These are phyloP conservation scores for Globisporangium mamillatum DNA, from an alignment of 352 stramenopile species.

Conservation along the genomic window DNA sequence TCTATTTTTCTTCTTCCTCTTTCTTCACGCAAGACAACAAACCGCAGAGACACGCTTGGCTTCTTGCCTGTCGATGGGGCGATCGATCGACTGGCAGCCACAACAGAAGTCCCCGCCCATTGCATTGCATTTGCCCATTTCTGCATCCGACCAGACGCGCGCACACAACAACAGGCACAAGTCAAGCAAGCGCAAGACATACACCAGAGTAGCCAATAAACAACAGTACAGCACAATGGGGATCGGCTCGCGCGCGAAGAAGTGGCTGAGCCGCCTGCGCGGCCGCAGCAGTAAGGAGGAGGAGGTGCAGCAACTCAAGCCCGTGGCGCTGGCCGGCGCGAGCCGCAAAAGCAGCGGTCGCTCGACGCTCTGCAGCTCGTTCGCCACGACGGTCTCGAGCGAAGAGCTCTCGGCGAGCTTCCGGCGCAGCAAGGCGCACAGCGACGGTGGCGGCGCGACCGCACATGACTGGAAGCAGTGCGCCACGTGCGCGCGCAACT, in stretches of 20 bases:
- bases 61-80: background rate
- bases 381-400: slow-evolving; percentile 42
- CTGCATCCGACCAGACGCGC: background rate
- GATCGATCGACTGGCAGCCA: background rate
- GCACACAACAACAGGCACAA: background rate
- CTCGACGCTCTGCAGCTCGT: slow-evolving; percentile 64
- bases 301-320: slow-evolving; percentile 52
- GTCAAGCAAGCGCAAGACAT: background rate
- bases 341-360: slow-evolving; percentile 46
- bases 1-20: background rate
- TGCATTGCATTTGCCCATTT: slow-evolving; percentile 6
- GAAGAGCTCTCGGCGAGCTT: slow-evolving; percentile 31
- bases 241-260: slow-evolving; percentile 38
- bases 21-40: background rate
- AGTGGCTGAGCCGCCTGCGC: slow-evolving; percentile 47
- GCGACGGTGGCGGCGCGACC: slow-evolving; percentile 25
- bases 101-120: background rate
- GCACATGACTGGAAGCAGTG: slow-evolving; percentile 42
- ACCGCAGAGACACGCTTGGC: background rate
- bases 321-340: slow-evolving; percentile 64
- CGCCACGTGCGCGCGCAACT: slow-evolving; percentile 58
- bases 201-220: background rate
- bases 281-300: slow-evolving; percentile 49
- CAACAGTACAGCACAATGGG: slow-evolving; percentile 28
- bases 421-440: slow-evolving; percentile 46